Conservation (phyloP, 2,329 filamentous ascomycete genomes). For the Botryotinia narcissicola region DNA sequence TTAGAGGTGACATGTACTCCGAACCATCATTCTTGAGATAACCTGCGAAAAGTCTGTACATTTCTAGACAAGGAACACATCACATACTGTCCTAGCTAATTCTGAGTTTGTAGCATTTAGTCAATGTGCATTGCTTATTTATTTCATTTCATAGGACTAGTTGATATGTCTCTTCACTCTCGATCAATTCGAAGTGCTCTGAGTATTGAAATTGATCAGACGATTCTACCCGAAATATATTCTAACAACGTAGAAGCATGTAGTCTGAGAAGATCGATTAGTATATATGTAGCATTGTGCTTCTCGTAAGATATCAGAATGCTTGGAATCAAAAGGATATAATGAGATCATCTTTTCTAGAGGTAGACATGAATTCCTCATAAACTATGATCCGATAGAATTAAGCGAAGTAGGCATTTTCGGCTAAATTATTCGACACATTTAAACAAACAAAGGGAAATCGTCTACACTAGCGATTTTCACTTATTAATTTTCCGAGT, state of each 20-base stretch:
- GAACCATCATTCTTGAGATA: not conserved
- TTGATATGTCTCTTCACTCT: not conserved
- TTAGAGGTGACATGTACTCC: not conserved
- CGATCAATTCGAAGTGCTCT: not conserved
- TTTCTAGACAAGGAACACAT: not conserved
- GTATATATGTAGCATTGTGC: not conserved
- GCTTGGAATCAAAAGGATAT: accelerated
- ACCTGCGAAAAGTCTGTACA: not conserved
- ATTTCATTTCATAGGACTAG: not conserved
- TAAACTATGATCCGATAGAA: not conserved
- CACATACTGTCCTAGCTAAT: not conserved
- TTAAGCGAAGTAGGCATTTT: not conserved
- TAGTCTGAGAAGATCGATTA: not conserved
- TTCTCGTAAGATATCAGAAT: not conserved
- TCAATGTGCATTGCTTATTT: not conserved
- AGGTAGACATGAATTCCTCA: no score
- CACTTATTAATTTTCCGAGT: not conserved
- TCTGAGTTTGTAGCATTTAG: not conserved
- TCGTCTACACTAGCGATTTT: not conserved
- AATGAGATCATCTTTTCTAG: not conserved
- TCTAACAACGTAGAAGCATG: accelerated
- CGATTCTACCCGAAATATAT: not conserved
- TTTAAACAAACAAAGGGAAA: not conserved
- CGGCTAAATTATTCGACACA: not conserved
- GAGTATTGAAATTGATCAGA: not conserved